Base-by-base conservation (phyloP, 2,329 filamentous ascomycete species). In the Didymella arachidicola region DNA sequence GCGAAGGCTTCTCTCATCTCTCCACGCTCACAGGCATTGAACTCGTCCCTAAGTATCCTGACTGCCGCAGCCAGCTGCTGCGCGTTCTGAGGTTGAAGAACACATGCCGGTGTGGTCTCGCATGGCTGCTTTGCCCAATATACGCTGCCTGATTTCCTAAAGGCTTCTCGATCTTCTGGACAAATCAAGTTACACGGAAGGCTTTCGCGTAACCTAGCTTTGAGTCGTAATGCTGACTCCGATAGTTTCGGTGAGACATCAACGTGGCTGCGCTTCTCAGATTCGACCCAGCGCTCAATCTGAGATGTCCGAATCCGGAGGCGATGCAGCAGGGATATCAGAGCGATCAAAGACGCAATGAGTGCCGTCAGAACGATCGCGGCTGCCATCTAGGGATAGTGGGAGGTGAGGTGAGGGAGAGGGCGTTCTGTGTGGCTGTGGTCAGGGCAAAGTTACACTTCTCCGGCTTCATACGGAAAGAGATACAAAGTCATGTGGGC, bases 81-180 rank as follows among this genome's bases (percentile, higher is more conserved):
- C 27, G 65, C 61, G 32, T 66, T 62, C 27, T 59, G 63, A 1
- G 74, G 74, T 19, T 62, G 70, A 34, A 78, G 55, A 3, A 77
- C 57, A 52, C 73, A 78, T 36, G 66, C 61, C 3, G 74, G 74
- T 1, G 65, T 44, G 10, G 70, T 65, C 62, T 76, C 72, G 43
- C 70, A 73, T 34, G 75, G 70, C 51, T 77, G 73, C 56, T 71
- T 65, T 3, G 70, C 74, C 73, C 72, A 76, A 47, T 75, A 69
- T 18, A 61, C 53, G 12, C 68, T 69, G 30, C 69, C 53, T 1
- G 46, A 62, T 7, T 57, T 4, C 26, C 44, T 18, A 30, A 68
- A 69, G 7, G 48, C 45, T 1, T 8, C 19, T 4, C 39, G 12
- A 32, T 62, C 44, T 6, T 61, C 57, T 0, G 62, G 46, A 14